Evolutionary conservation across 225 moss, liverwort and hornwort genomes (phyloP).

Genomic region (Pseudoscleropodium purum): DNA sequence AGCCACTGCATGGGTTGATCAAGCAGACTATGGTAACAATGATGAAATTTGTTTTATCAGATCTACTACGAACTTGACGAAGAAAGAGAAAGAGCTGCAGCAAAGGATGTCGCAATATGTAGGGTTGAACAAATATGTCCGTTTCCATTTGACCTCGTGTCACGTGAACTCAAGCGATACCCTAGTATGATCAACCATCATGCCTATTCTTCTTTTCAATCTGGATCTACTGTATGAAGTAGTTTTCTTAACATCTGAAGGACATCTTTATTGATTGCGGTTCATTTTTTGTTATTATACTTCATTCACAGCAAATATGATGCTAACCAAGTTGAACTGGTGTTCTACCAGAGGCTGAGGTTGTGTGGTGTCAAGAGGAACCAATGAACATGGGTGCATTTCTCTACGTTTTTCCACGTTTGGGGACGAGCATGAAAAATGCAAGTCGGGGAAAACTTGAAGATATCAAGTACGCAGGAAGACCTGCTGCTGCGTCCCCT

Average conservation of each 20-base stretch:
- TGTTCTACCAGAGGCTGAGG: constrained; percentile 55
- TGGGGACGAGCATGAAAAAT: constrained; percentile 44
- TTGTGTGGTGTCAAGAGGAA: constrained; percentile 95
- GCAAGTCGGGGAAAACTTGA: constrained; percentile 43
- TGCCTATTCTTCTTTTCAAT: not conserved
- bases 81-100: constrained; percentile 47
- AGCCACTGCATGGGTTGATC: not conserved
- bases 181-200: constrained; percentile 27
- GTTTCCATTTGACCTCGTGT: constrained; percentile 74
- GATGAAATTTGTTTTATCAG: constrained; percentile 12
- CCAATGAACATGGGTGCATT: constrained; percentile 92
- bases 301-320: not conserved
- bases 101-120: constrained; percentile 81
- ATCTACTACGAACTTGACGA: constrained; percentile 86
- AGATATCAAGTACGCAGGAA: constrained; percentile 73
- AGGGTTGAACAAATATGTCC: constrained; percentile 86
- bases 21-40: not conserved
- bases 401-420: constrained; percentile 46
- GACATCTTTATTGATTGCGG: not conserved
- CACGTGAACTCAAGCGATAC: constrained; percentile 68
- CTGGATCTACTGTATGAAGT: not conserved
- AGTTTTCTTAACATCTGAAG: not conserved
- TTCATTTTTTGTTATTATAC: not conserved
- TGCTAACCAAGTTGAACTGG: not conserved
- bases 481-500: constrained; percentile 66